Percentiles rank a stretch among this genome's conserved stretches.
phyloP scores from a whole-genome alignment of 495 filamentous ascomycete genomes.

The Aspergillus biplanus region DNA sequence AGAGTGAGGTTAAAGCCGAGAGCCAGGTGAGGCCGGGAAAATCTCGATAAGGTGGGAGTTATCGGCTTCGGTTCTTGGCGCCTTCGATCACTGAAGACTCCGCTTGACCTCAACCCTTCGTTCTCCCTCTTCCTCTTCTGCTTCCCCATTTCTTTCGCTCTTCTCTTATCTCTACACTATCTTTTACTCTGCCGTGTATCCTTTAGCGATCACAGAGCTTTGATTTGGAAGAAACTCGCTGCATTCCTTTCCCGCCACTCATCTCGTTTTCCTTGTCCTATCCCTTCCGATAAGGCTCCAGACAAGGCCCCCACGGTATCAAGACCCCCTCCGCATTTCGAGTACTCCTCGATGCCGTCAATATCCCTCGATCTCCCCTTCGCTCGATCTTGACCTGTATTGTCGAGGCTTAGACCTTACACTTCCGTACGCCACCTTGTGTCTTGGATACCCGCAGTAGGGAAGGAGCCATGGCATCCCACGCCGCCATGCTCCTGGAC shows the following conservation, averaged over 20 bases:
- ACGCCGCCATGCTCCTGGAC: slow-evolving; percentile 49
- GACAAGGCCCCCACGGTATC: slow-evolving; percentile 3
- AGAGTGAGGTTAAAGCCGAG: background rate
- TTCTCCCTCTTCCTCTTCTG: background rate
- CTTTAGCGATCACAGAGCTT: slow-evolving; percentile 4
- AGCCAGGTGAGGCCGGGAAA: background rate
- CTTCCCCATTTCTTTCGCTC: background rate
- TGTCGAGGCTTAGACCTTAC: background rate
- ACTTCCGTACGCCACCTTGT: background rate
- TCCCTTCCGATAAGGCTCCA: slow-evolving; percentile 22
- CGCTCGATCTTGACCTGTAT: slow-evolving; percentile 1
- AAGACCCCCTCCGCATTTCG: background rate
- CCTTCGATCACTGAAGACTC: background rate
- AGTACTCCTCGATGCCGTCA: slow-evolving; percentile 11
- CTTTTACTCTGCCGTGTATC: slow-evolving; percentile 5
- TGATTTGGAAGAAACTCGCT: background rate
- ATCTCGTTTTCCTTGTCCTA: slow-evolving; percentile 6
- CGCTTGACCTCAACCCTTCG: slow-evolving; percentile 7
- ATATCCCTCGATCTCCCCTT: background rate
- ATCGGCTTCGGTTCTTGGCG: slow-evolving; percentile 22
- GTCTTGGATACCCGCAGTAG: slow-evolving; percentile 22
- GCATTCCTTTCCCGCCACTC: slow-evolving; percentile 9
- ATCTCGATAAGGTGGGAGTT: slow-evolving; percentile 9
- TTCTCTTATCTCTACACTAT: slow-evolving; percentile 9
- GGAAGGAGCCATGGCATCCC: slow-evolving; percentile 41